These are phyloP conservation scores for Anaeramoeba ignava DNA, from an alignment of 78 protist genomes.

Conservation along the genomic window DNA sequence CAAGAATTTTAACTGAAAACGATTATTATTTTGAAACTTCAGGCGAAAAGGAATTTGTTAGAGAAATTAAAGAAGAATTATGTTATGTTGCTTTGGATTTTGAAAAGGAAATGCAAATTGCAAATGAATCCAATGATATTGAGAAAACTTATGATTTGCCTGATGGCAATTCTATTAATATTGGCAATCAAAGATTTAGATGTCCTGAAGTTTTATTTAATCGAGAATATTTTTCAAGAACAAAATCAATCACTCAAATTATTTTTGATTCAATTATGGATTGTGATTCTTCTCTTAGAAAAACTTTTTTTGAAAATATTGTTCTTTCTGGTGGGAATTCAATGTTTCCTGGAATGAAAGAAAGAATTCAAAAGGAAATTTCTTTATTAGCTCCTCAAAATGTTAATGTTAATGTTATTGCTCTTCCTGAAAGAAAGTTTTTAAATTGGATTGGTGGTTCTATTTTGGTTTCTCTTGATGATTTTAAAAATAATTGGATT, in stretches of 20 bases:
- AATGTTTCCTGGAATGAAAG: slow-evolving; percentile 4
- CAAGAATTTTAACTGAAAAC: background rate
- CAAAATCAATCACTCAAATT: background rate
- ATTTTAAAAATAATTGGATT: too few relatives aligned
- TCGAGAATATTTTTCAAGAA: too few relatives aligned
- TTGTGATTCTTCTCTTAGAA: slow-evolving; percentile 23
- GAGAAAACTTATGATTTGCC: too few relatives aligned
- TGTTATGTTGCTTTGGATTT: background rate
- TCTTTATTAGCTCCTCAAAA: too few relatives aligned
- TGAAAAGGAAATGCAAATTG: background rate
- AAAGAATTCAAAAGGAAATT: slow-evolving; percentile 22
- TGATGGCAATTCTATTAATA: too few relatives aligned
- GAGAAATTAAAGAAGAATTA: background rate
- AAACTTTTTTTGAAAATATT: slow-evolving; percentile 8
- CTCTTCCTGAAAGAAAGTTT: too few relatives aligned
- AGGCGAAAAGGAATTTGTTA: background rate
- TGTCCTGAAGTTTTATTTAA: too few relatives aligned
- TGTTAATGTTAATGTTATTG: too few relatives aligned
- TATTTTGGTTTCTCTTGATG: too few relatives aligned
- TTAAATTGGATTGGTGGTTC: too few relatives aligned
- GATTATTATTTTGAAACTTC: background rate
- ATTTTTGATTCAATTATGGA: background rate
- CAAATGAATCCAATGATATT: background rate
- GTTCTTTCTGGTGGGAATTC: slow-evolving; percentile 13
- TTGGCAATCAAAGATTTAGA: too few relatives aligned